Base-by-base conservation (phyloP, 768 basidiomycete species). In the Lyophyllum semitale region DNA sequence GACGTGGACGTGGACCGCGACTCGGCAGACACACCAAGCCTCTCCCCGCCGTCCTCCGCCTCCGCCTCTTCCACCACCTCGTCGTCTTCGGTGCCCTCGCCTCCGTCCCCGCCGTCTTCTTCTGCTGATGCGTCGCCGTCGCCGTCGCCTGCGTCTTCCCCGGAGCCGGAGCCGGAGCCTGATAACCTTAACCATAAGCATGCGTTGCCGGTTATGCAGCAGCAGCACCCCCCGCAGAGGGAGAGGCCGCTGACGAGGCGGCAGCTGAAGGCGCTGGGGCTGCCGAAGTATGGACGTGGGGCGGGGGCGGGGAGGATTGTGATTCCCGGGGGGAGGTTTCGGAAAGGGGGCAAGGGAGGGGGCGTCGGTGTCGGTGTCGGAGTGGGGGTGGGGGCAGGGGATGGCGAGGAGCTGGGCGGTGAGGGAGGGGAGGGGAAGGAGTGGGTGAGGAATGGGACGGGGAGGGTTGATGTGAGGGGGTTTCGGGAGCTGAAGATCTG, bases 401-500 rank as follows among this genome's bases (percentile, higher is more conserved):
- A 45, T 0, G 76, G 70, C 27, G 71, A 73, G 17, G 75, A 64
- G 2, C 62, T 61, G 38, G 61, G 65, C 20, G 73, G 67, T 5
- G 72, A 60, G 22, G 65, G 70, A 13, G 75, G 45, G 27, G 66
- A 35, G 7, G 69, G 60, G 26, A 68, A 62, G 50, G 75, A 77
- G 61, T 90, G 89, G 88, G 73, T 70, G 63, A 77, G 71, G 68
- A 91, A 87, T 69, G 88, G 88, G 58, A 80, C 82, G 29, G 89
- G 88, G 48, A 73, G 88, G 63, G 68, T 91, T 55, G 89, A 91
- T 67, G 88, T 91, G 50, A 76, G 89, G 50, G 89, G 89, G 50
- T 91, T 91, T 69, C 74, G 88, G 61, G 89, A 91, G 72, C 68
- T 91, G 68, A 88, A 81, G 80, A 91, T 91, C 58, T 79, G 50